Conservation (phyloP, 163 green algal species). For the Volvox carteri region DNA sequence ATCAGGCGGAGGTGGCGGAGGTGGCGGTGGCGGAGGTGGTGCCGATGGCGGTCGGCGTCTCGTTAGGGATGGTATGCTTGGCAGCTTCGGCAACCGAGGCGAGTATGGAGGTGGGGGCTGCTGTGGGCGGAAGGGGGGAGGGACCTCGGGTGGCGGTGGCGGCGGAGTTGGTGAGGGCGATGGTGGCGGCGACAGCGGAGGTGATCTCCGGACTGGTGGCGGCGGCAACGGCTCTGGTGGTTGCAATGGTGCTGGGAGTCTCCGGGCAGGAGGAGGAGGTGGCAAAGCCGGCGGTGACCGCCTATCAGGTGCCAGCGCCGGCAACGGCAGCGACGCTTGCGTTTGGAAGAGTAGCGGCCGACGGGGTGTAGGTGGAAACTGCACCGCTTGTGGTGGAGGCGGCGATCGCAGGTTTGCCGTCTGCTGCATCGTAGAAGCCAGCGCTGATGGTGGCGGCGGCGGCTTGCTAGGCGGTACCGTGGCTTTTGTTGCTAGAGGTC, state of each 20-base stretch:
- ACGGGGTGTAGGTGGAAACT: background rate
- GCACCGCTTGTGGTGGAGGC: background rate
- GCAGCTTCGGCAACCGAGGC: too few relatives aligned
- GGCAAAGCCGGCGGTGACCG: background rate
- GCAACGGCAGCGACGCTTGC: background rate
- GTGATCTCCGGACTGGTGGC: background rate
- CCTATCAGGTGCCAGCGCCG: background rate
- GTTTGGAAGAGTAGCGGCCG: background rate
- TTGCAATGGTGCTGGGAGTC: too few relatives aligned
- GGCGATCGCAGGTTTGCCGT: too few relatives aligned
- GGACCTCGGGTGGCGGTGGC: too few relatives aligned
- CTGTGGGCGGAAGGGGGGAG: too few relatives aligned
- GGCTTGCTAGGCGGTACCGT: too few relatives aligned
- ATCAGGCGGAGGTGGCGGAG: background rate
- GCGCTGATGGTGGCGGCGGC: too few relatives aligned
- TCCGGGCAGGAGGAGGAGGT: too few relatives aligned
- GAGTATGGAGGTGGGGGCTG: too few relatives aligned
- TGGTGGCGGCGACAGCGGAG: background rate
- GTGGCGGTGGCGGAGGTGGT: background rate
- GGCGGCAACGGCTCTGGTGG: background rate
- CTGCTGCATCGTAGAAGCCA: too few relatives aligned
- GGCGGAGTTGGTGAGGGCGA: background rate
- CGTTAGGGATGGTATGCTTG: too few relatives aligned
- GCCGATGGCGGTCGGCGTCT: background rate
- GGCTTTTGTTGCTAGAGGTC: too few relatives aligned